Percentiles rank a stretch among this genome's conserved stretches.
These are phyloP conservation scores for Lichtheimia corymbifera DNA, from an alignment of 371 early-diverging fungal species.

Conservation along the genomic window DNA sequence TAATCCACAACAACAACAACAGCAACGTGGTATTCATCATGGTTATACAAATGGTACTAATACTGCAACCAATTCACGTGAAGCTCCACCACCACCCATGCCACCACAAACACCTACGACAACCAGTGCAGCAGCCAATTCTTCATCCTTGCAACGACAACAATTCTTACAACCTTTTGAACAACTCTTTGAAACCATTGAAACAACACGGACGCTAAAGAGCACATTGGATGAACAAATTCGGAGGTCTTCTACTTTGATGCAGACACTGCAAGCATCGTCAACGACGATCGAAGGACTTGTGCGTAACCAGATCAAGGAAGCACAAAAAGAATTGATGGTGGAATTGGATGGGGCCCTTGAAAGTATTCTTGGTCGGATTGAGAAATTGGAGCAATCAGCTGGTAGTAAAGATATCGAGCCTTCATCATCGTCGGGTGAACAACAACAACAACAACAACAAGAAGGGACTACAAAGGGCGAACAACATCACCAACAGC, in stretches of 20 bases:
- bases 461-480: background rate
- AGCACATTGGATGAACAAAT: constrained; percentile 75
- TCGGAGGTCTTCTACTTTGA: constrained; percentile 68
- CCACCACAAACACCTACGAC: constrained; percentile 24
- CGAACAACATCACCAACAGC: constrained; percentile 8
- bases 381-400: constrained; percentile 20
- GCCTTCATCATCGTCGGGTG: constrained; percentile 1
- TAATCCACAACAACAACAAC: constrained; percentile 8
- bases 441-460: background rate
- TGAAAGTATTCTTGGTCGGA: constrained; percentile 29
- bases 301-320: constrained; percentile 72
- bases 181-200: constrained; percentile 61
- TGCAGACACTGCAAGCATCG: constrained; percentile 76
- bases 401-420: constrained; percentile 20
- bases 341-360: constrained; percentile 30
- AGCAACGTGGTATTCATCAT: background rate
- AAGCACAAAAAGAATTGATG: constrained; percentile 66
- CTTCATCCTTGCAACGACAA: constrained; percentile 35
- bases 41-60: background rate
- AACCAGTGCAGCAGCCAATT: constrained; percentile 14
- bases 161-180: constrained; percentile 61
- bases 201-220: constrained; percentile 58
- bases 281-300: constrained; percentile 76
- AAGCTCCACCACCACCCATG: constrained; percentile 22
- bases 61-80: constrained; percentile 6